phyloP scores from a whole-genome alignment of 2,329 filamentous ascomycete species.

The Hymenotorrendiella dingleyae region DNA sequence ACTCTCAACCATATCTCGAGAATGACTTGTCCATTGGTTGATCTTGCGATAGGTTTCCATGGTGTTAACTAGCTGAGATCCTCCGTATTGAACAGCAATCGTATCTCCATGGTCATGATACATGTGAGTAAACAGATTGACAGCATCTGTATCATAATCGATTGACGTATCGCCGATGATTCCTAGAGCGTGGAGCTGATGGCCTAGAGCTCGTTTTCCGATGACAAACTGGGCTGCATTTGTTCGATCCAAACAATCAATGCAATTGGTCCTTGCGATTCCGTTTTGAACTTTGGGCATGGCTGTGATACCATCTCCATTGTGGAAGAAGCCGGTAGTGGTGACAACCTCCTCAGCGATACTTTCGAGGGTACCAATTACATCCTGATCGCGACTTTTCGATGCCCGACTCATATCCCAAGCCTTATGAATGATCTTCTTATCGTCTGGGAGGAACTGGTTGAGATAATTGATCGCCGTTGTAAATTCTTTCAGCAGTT shows the following conservation, averaged over 20 bases:
- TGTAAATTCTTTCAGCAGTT: constrained; percentile 81
- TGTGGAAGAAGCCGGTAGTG: constrained; percentile 90
- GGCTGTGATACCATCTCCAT: constrained; percentile 66
- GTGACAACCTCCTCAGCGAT: constrained; percentile 84
- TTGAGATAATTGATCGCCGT: constrained; percentile 87
- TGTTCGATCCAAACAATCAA: constrained; percentile 93
- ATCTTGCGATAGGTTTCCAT: constrained; percentile 99
- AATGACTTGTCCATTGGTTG: constrained; percentile 97
- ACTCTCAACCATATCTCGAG: constrained; percentile 96
- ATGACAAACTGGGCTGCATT: constrained; percentile 98
- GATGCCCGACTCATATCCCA: constrained; percentile 98
- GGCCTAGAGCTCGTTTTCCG: constrained; percentile 84
- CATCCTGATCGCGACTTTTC: constrained; percentile 86
- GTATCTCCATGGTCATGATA: constrained; percentile 97
- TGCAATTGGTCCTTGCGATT: constrained; percentile 91
- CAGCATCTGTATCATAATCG: constrained; percentile 90
- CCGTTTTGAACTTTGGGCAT: constrained; percentile 77
- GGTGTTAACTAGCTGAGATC: constrained; percentile 95
- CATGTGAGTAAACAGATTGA: constrained; percentile 97
- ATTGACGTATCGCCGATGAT: constrained; percentile 74
- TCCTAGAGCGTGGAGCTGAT: constrained; percentile 87
- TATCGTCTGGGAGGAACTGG: constrained; percentile 77
- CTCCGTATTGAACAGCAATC: constrained; percentile 95
- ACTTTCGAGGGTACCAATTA: constrained; percentile 83
- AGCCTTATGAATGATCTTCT: constrained; percentile 87